phyloP scores from a whole-genome alignment of 2,329 filamentous ascomycete species.

The Fusarium sp. region DNA sequence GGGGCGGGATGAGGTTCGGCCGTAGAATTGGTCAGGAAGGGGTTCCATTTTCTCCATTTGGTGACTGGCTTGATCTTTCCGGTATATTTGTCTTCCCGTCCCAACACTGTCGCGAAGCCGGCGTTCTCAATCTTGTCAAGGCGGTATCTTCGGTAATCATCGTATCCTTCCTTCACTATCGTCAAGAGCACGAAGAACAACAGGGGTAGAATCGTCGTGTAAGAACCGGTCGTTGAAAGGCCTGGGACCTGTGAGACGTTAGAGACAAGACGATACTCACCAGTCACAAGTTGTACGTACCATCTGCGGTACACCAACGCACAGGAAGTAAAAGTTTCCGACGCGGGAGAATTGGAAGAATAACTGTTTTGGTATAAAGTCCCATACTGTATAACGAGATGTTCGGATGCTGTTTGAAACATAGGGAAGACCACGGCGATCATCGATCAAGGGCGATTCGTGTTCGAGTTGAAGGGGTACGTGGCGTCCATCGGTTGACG shows the following conservation, averaged over 20 bases:
- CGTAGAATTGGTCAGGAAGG: conserved; percentile 49
- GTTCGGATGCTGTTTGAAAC: conserved; percentile 78
- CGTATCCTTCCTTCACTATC: conserved; percentile 87
- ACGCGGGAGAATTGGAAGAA: conserved; percentile 88
- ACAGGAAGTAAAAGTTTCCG: conserved; percentile 89
- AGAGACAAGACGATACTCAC: conserved; percentile 12
- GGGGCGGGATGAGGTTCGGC: conserved; percentile 48
- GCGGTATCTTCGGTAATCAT: conserved; percentile 83
- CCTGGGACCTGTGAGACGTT: conserved; percentile 65
- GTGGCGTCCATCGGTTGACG: conserved; percentile 76
- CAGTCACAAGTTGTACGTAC: conserved; percentile 40
- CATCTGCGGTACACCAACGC: conserved; percentile 85
- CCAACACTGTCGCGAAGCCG: conserved; percentile 60
- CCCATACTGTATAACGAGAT: conserved; percentile 84
- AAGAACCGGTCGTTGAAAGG: conserved; percentile 79
- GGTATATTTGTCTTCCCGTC: conserved; percentile 52
- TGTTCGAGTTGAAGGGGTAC: conserved; percentile 58
- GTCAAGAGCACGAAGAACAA: conserved; percentile 83
- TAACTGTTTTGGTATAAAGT: conserved; percentile 87
- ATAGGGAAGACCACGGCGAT: conserved; percentile 62
- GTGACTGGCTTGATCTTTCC: conserved; percentile 43
- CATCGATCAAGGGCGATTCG: conserved; percentile 59
- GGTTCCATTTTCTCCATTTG: conserved; percentile 49
- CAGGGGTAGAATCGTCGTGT: conserved; percentile 79
- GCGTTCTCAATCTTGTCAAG: conserved; percentile 86